Percentiles rank a stretch among this genome's conserved stretches.
Conservation (phyloP, 2,329 filamentous ascomycete genomes). For the Exophiala calicioides region DNA sequence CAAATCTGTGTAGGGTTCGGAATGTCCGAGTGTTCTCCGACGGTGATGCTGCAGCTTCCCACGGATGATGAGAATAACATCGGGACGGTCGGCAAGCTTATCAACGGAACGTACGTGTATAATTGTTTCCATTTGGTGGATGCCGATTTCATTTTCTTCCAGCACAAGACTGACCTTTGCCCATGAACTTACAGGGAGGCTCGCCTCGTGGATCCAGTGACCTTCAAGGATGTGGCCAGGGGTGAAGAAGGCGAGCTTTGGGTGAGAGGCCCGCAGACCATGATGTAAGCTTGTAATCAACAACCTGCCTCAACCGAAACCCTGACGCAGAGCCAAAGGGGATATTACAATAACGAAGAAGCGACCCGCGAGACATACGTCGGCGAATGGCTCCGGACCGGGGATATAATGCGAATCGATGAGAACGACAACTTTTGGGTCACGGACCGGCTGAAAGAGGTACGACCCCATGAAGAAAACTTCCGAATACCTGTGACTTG, state of each 20-base stretch:
- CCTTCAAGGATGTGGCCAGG: constrained; percentile 14
- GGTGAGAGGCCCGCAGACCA: constrained; percentile 77
- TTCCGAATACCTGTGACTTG: background rate
- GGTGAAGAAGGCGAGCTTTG: constrained; percentile 56
- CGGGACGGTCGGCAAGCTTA: constrained; percentile 35
- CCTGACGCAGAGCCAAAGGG: no score
- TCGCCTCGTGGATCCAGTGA: constrained; percentile 18
- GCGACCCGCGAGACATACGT: constrained; percentile 71
- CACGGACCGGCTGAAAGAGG: constrained; percentile 74
- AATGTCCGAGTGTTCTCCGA: constrained; percentile 42
- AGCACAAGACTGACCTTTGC: background rate
- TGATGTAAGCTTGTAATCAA: constrained; percentile 10
- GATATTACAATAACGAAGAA: constrained; percentile 73
- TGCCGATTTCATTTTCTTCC: background rate
- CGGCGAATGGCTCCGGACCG: constrained; percentile 58
- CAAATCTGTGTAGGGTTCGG: constrained; percentile 4
- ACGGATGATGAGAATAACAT: constrained; percentile 51
- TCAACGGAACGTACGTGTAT: constrained; percentile 19
- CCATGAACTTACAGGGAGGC: constrained; percentile 10
- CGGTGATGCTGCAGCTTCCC: constrained; percentile 44
- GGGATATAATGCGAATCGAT: constrained; percentile 65
- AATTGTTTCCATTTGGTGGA: background rate
- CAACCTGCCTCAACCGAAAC: background rate
- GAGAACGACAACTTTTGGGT: constrained; percentile 74
- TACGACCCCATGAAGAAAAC: background rate